These are phyloP conservation scores for Penicillium robsamsonii DNA, from an alignment of 495 filamentous ascomycete genomes.

Conservation along the genomic window DNA sequence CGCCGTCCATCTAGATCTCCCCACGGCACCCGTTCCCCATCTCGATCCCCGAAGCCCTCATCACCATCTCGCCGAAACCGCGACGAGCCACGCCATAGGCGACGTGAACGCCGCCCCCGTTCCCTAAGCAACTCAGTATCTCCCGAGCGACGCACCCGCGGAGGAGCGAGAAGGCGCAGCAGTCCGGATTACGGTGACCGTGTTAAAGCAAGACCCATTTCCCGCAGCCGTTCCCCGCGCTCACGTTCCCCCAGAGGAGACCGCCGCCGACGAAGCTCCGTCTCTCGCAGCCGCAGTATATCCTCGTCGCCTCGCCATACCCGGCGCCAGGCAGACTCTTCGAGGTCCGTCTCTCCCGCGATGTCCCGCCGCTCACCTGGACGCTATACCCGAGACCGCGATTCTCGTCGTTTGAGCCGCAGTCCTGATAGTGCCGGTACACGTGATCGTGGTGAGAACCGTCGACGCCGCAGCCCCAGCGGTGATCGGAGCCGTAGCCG, in stretches of 20 bases:
- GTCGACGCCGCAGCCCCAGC: constrained; percentile 25
- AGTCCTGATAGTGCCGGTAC: constrained; percentile 40
- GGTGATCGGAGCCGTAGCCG: constrained; percentile 30
- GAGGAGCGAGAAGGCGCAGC: constrained; percentile 40
- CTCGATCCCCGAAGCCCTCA: constrained; percentile 36
- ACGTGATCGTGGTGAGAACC: constrained; percentile 26
- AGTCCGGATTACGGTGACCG: constrained; percentile 49
- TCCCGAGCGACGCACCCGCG: constrained; percentile 36
- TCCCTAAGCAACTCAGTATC: constrained; percentile 40
- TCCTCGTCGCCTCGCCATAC: constrained; percentile 29
- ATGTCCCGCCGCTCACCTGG: constrained; percentile 29
- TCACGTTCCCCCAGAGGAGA: constrained; percentile 62
- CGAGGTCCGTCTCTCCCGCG: constrained; percentile 10
- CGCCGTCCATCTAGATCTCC: constrained; percentile 39
- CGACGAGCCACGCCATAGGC: constrained; percentile 27
- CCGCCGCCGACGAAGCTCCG: constrained; percentile 41
- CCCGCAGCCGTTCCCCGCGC: constrained; percentile 53
- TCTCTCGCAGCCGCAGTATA: constrained; percentile 47
- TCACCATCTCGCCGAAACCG: constrained; percentile 26
- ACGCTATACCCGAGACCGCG: constrained; percentile 15
- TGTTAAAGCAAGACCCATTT: constrained; percentile 50
- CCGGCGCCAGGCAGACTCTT: constrained; percentile 31
- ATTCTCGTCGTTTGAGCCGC: constrained; percentile 43
- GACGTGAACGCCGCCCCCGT: constrained; percentile 33
- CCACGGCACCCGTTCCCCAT: constrained; percentile 35